A percentile compares a stretch with the other conserved stretches of the same genome.
These are phyloP conservation scores for Naganishia antarctica DNA, from an alignment of 768 basidiomycete genomes.

Conservation along the genomic window DNA sequence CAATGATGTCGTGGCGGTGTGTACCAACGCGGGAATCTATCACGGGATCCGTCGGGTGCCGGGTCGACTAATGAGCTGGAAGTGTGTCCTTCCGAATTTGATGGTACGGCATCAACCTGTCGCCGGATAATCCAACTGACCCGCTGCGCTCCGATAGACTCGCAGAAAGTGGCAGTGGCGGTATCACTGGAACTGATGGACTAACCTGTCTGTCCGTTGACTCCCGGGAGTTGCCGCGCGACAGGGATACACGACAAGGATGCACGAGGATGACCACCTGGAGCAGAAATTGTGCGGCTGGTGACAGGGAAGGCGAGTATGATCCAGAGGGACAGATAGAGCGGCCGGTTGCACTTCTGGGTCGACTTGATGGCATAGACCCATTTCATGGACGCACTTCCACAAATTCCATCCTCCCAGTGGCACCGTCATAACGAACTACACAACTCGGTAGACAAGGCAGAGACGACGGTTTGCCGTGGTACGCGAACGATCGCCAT, in stretches of 20 bases:
- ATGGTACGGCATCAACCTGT: constrained; percentile 25
- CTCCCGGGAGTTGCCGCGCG: constrained; percentile 45
- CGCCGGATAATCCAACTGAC: background rate
- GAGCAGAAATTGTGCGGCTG: constrained; percentile 63
- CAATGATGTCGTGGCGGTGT: constrained; percentile 54
- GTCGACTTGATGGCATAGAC: no score
- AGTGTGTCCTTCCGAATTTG: constrained; percentile 60
- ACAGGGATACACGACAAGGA: constrained; percentile 32
- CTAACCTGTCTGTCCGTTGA: constrained; percentile 69
- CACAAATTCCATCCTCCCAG: no score
- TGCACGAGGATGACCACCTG: constrained; percentile 56
- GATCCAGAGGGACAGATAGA: constrained; percentile 46
- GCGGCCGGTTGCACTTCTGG: no score
- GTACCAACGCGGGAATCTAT: constrained; percentile 59
- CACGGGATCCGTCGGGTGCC: constrained; percentile 72
- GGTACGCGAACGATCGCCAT: no score
- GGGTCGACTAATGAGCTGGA: constrained; percentile 64
- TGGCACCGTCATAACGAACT: no score
- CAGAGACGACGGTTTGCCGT: no score
- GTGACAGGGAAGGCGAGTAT: constrained; percentile 62
- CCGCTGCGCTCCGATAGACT: constrained; percentile 30
- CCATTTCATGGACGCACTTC: no score
- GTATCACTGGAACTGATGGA: constrained; percentile 74
- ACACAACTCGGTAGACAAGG: no score
- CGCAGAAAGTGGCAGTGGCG: constrained; percentile 66